Conservation (phyloP, 2,329 filamentous ascomycete genomes). For the Xylaria sp. region DNA sequence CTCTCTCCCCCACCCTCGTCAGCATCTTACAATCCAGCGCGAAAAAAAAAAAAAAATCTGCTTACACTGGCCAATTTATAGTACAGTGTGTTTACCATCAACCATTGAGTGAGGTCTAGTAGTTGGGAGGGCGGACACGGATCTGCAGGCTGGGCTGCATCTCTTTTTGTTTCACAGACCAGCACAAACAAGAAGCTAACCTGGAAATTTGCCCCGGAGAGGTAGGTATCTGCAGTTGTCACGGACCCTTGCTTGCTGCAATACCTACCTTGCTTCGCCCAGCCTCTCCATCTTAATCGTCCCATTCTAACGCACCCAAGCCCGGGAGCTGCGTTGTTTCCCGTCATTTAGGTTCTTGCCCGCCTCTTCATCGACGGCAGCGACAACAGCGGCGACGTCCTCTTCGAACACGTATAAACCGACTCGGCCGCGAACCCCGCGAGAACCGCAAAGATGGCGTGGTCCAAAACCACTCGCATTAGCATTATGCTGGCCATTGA, state of each 20-base stretch:
- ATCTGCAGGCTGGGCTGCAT: neutral
- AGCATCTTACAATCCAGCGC: neutral
- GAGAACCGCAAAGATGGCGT: slow-evolving; percentile 67
- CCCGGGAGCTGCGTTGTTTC: neutral
- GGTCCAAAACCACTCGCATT: slow-evolving; percentile 93
- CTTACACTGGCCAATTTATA: slow-evolving; percentile 3
- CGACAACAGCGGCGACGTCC: slow-evolving; percentile 8
- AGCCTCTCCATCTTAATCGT: slow-evolving; percentile 10
- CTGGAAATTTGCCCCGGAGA: neutral
- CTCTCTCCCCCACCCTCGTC: neutral
- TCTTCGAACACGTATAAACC: slow-evolving; percentile 5
- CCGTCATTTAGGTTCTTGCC: neutral
- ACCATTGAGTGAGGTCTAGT: neutral
- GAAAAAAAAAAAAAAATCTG: too few species aligned
- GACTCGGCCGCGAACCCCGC: slow-evolving; percentile 21
- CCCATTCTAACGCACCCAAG: slow-evolving; percentile 6
- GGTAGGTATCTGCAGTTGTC: neutral
- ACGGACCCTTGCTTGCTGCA: slow-evolving; percentile 1
- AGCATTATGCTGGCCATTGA: slow-evolving; percentile 93
- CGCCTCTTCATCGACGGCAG: neutral
- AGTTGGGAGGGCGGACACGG: too few species aligned
- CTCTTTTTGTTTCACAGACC: neutral
- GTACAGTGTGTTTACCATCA: neutral
- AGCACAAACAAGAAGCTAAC: neutral
- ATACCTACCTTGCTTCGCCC: slow-evolving; percentile 7